Evolutionary conservation across 306 rosid species (phyloP), one percentile per base, ranked within the genome.

Genomic region (Alnus rubra): DNA sequence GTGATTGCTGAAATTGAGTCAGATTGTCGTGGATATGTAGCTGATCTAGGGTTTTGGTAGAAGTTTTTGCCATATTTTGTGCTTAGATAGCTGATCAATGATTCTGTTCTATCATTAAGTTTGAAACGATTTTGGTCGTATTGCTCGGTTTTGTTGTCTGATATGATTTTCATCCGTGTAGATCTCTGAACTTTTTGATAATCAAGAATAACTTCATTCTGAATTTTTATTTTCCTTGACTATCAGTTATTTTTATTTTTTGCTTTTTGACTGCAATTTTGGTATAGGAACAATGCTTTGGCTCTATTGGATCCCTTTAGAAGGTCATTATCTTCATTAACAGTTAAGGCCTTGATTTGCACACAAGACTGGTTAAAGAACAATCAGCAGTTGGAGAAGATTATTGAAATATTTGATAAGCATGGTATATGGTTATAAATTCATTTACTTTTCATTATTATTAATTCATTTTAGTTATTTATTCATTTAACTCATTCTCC

Each of bases 31-130:
- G 44, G 49, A 31, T 14, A 9, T 73, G 53, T 79, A 9, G 23
- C 69, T 64, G 92, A 90, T 90, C 90, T 91, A 65, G 54, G n/a
- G 31, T 67, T 76, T 47, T 53, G 3, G 18, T 67, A 58, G 19
- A 45, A 37, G 74, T 60, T 77, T 12, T 18, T 31, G 15, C 10
- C 52, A 16, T 5, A 76, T 0, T 82, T 1, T 73, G 51, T 60
- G 72, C 54, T 64, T 42, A 1, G 74, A 53, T 30, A 65, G 52
- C 70, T 64, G 56, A 82, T 23, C 0, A 23, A 0, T 23, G 28
- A 23, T 23, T 23, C 0, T 23, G 88, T 85, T 86, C 90, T 83
- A 49, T 6, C 16, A 18, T 53, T 78, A 11, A 4, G 47, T 37
- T 71, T 35, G 11, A n/a, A 64, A 11, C 1, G 39, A 53, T 81